These are phyloP conservation scores for Alternaria infectoria DNA, from an alignment of 2,329 filamentous ascomycete genomes.

Conservation along the genomic window DNA sequence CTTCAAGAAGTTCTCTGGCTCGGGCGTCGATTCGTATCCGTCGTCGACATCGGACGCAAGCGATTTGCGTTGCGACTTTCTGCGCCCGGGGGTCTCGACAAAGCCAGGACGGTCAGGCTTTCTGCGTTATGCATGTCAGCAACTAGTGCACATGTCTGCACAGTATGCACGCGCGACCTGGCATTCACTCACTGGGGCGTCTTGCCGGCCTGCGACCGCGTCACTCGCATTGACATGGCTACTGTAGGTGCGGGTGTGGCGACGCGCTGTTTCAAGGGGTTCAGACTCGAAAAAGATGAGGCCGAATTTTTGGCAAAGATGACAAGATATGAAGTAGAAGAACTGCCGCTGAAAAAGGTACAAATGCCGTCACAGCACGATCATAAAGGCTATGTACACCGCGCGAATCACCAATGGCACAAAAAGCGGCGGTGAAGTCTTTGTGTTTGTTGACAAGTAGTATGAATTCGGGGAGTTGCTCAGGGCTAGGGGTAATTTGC, in stretches of 20 bases:
- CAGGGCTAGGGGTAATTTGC: not conserved
- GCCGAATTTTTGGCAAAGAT: not conserved
- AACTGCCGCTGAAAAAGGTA: not conserved
- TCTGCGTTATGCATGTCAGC: constrained; percentile 41
- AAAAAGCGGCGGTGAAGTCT: not conserved
- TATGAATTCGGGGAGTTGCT: constrained; percentile 17
- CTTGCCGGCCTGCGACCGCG: constrained; percentile 57
- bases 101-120: constrained; percentile 53
- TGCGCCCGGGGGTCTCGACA: constrained; percentile 57
- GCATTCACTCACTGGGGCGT: constrained; percentile 52
- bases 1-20: constrained; percentile 35
- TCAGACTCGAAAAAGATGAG: not conserved
- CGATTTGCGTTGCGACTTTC: constrained; percentile 53
- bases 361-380: constrained; percentile 12
- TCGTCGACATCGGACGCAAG: constrained; percentile 30
- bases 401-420: constrained; percentile 13
- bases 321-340: not conserved
- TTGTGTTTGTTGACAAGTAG: constrained; percentile 32
- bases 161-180: not conserved
- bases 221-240: constrained; percentile 50
- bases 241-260: constrained; percentile 15
- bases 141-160: not conserved
- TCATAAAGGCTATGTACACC: constrained; percentile 8
- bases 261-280: constrained; percentile 22
- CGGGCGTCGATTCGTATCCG: constrained; percentile 45